Conservation (phyloP, 2,329 filamentous ascomycete genomes). For the Sarocladium oryzae region DNA sequence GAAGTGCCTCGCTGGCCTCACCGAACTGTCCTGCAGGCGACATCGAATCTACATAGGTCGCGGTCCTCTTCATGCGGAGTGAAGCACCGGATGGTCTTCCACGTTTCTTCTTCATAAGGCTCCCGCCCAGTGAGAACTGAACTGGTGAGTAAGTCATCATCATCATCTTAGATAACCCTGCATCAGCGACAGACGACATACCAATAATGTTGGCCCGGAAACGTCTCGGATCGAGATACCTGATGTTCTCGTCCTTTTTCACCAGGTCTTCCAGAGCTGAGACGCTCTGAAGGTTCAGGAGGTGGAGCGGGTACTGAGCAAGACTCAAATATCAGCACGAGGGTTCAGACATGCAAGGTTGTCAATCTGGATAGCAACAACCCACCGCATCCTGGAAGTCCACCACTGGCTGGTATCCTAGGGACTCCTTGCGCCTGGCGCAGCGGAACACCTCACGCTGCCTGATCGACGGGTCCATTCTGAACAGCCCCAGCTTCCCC, state of each 20-base stretch:
- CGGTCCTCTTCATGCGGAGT: conserved; percentile 23
- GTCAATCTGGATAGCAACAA: conserved; percentile 13
- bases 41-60: conserved; percentile 35
- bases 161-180: background rate
- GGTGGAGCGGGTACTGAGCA: conserved; percentile 60
- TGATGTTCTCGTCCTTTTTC: conserved; percentile 39
- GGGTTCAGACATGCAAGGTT: no score
- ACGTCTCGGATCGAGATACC: conserved; percentile 51
- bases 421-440: conserved; percentile 50
- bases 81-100: conserved; percentile 55
- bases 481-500: conserved; percentile 58
- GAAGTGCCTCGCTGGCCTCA: conserved; percentile 21
- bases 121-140: conserved; percentile 53
- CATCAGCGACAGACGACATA: conserved; percentile 23
- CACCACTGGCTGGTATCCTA: conserved; percentile 58
- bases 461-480: conserved; percentile 49
- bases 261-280: conserved; percentile 53
- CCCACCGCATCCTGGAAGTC: conserved; percentile 66
- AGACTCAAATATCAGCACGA: no score
- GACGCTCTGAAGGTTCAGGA: conserved; percentile 60
- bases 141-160: no score
- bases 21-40: conserved; percentile 61
- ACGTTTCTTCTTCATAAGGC: conserved; percentile 63
- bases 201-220: conserved; percentile 69
- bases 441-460: conserved; percentile 53